A percentile compares a stretch with the other conserved stretches of the same genome.
Conservation (phyloP, 23 red algal genomes). For the Cyanidiococcus yangmingshanensis region DNA sequence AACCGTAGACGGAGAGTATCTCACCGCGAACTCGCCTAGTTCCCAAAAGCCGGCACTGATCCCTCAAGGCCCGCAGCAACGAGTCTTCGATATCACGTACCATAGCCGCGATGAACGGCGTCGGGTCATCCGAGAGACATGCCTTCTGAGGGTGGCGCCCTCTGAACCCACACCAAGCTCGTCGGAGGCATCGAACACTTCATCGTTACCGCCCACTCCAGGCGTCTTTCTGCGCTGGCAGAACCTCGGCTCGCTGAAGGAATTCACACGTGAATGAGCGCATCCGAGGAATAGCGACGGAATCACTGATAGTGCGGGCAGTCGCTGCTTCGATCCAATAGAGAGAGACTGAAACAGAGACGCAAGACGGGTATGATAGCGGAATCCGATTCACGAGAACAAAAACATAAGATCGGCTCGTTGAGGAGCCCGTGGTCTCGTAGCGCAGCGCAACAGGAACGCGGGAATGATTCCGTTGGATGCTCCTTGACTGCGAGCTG, state of each 20-base stretch:
- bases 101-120: not conserved
- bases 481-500: too few relatives aligned
- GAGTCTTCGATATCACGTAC: slow-evolving; percentile 13
- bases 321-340: not conserved
- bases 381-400: not conserved
- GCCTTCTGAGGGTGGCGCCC: not conserved
- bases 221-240: not conserved
- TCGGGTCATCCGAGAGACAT: not conserved
- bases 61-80: not conserved
- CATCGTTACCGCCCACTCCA: not conserved
- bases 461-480: not conserved
- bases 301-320: not conserved
- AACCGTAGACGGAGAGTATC: not conserved
- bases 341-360: too few relatives aligned
- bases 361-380: not conserved
- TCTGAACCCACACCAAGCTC: not conserved
- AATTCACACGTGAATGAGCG: not conserved
- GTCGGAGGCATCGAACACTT: not conserved
- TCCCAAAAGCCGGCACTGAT: slow-evolving; percentile 13
- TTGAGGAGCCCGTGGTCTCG: too few relatives aligned
- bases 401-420: too few relatives aligned
- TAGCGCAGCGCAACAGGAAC: not conserved
- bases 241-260: not conserved
- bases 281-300: not conserved
- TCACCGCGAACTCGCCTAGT: not conserved